Evolutionary conservation across 768 basidiomycete species (phyloP).

Genomic region (Rhodotorula kratochvilovae): DNA sequence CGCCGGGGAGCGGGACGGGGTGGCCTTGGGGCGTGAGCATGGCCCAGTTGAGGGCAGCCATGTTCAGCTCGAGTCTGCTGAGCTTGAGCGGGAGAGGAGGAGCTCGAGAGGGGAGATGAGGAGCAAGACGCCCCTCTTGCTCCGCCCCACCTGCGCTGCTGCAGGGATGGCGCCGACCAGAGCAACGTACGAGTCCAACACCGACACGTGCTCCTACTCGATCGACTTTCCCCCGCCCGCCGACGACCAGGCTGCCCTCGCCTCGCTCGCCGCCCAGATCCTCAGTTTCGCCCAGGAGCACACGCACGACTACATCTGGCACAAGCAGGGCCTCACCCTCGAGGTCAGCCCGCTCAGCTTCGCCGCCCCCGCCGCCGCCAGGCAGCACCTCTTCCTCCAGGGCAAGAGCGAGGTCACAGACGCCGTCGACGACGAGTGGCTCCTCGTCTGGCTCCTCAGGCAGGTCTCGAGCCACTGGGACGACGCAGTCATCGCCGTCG

Average conservation of each 20-base stretch:
- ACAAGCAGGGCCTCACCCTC: slow-evolving; percentile 4
- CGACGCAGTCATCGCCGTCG: slow-evolving; percentile 59
- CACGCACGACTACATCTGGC: slow-evolving; percentile 25
- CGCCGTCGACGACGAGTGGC: slow-evolving; percentile 98
- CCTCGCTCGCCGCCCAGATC: not conserved
- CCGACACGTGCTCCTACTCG: slow-evolving; percentile 7
- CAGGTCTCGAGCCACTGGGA: slow-evolving; percentile 75
- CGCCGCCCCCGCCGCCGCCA: slow-evolving; percentile 1
- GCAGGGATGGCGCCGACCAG: not conserved
- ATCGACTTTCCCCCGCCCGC: not conserved
- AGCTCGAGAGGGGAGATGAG: not conserved
- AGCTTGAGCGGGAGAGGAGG: not conserved
- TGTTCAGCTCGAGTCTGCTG: not conserved
- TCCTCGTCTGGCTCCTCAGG: slow-evolving; percentile 78
- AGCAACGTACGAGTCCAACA: not conserved
- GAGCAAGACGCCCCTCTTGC: too few relatives aligned
- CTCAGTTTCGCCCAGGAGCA: not conserved
- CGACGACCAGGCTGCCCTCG: not conserved
- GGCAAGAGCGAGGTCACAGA: slow-evolving; percentile 90
- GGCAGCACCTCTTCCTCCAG: slow-evolving; percentile 52
- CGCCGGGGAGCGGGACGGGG: slow-evolving; percentile 21
- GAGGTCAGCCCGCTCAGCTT: not conserved
- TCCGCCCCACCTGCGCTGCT: not conserved
- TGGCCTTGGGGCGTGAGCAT: not conserved
- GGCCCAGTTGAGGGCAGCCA: slow-evolving; percentile 28